Base-by-base conservation (phyloP, 805 yeast species). In the Starmerella tilneyi region DNA sequence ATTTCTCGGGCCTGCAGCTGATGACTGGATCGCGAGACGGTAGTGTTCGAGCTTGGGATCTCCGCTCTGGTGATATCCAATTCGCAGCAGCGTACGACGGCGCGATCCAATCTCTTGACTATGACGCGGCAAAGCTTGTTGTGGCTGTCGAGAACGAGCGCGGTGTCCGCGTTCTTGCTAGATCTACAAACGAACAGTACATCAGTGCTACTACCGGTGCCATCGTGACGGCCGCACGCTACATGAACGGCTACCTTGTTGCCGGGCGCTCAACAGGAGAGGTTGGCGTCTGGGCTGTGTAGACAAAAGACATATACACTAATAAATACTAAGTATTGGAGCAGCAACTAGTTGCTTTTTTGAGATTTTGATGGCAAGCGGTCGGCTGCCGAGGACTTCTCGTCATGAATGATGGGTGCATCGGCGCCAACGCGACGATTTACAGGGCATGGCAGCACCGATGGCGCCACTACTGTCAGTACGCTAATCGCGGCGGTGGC, bases 401-500 rank as follows among this genome's bases (percentile, higher is more conserved):
- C 36, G 30, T 28, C 28, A 6, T 37, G 42, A 13, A 39, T 29
- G 17, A 43, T 37, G n/a, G 53, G 47, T 5, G 48, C 24, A 11
- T 54, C 59, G 21, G 57, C 55, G 4, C 51, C 56, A 4, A 52
- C 49, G 20, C 53, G 42, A 37, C 46, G 51, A 22, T 38, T 33
- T 32, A 45, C 53, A 29, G 58, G 50, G 47, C 66, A 24, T 60
- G 70, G 55, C 65, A 66, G 12, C 63, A 66, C 53, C 34, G 63
- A 59, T 4, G 69, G 67, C 5, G 66, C 66, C 0, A 78, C 74
- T 45, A 76, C 79, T 13, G 79, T 78, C 15, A 81, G 74, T 47
- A 81, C 73, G 29, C 88, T 81, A 23, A 82, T 75, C n/a, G 80
- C 70, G 51, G 81, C 81, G 0, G 92, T 81, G 16, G 85, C 76